Conservation (phyloP, 208 protist species). For the Naegleria fowleri region DNA sequence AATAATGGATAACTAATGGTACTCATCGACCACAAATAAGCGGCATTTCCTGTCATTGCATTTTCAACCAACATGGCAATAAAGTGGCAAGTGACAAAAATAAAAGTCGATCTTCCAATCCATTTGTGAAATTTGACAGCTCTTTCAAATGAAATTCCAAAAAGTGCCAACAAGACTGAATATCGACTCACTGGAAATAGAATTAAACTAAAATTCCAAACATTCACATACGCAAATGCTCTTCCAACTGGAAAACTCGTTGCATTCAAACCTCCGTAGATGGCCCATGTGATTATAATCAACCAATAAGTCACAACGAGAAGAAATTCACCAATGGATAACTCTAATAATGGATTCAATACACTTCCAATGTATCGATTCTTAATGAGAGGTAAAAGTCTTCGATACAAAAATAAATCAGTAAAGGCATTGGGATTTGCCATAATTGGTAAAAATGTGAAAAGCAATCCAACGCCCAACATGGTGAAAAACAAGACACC, state of each 20-base stretch:
- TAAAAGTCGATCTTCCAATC: not conserved
- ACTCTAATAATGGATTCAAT: not conserved
- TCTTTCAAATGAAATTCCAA: conserved; percentile 13
- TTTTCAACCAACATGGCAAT: not conserved
- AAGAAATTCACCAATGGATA: not conserved
- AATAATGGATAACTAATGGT: not conserved
- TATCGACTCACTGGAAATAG: not conserved
- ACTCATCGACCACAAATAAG: not conserved
- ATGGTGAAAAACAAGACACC: not conserved
- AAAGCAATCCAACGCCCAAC: not conserved
- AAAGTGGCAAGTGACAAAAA: not conserved
- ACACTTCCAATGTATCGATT: not conserved
- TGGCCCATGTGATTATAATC: not conserved
- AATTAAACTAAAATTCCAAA: conserved; percentile 8
- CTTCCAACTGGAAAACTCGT: not conserved
- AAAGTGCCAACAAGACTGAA: not conserved
- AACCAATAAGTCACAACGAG: not conserved
- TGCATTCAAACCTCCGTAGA: not conserved
- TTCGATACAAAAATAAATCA: not conserved
- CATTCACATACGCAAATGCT: conserved; percentile 10
- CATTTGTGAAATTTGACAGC: not conserved
- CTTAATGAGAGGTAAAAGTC: not conserved
- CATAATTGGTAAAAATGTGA: not conserved
- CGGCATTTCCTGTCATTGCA: not conserved
- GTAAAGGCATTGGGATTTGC: not conserved